Evolutionary conservation across 2,329 filamentous ascomycete species (phyloP).

Genomic region (Colletotrichum lupini): DNA sequence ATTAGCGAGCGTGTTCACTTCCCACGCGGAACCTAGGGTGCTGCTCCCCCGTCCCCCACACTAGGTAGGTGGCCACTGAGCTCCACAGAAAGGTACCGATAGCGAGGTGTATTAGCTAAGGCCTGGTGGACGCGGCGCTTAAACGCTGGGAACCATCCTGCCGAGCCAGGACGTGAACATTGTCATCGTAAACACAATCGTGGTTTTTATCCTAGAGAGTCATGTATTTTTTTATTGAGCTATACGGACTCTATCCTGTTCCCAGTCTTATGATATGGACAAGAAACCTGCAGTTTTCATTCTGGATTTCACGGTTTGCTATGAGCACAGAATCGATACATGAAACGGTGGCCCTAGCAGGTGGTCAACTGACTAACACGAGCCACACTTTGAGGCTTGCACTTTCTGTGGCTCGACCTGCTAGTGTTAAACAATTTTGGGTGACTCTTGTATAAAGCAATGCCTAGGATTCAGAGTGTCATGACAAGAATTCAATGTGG

Average conservation of each 20-base stretch:
- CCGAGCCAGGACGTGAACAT: not conserved
- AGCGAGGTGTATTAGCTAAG: constrained; percentile 9
- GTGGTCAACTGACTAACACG: constrained; percentile 22
- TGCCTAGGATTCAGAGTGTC: not conserved
- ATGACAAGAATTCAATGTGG: not conserved
- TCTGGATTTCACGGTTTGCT: not conserved
- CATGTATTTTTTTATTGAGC: not conserved
- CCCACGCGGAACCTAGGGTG: constrained; percentile 25
- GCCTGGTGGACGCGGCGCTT: not conserved
- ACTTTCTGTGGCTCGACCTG: not conserved
- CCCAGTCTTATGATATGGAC: not conserved
- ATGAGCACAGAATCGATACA: not conserved
- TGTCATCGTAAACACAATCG: too few relatives aligned
- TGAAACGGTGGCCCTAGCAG: constrained; percentile 19
- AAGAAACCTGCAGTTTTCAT: not conserved
- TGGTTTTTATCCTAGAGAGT: not conserved
- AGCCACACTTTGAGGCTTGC: not conserved
- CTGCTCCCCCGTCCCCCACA: constrained; percentile 33
- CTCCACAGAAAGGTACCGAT: constrained; percentile 24
- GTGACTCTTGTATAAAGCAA: too few relatives aligned
- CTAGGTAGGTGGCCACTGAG: constrained; percentile 6
- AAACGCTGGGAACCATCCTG: not conserved
- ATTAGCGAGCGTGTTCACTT: constrained; percentile 37
- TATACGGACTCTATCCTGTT: not conserved
- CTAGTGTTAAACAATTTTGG: too few relatives aligned